A percentile compares a stretch with the other conserved stretches of the same genome.
These are phyloP conservation scores for Venustampulla echinocandica DNA, from an alignment of 495 filamentous ascomycete genomes.

Conservation along the genomic window DNA sequence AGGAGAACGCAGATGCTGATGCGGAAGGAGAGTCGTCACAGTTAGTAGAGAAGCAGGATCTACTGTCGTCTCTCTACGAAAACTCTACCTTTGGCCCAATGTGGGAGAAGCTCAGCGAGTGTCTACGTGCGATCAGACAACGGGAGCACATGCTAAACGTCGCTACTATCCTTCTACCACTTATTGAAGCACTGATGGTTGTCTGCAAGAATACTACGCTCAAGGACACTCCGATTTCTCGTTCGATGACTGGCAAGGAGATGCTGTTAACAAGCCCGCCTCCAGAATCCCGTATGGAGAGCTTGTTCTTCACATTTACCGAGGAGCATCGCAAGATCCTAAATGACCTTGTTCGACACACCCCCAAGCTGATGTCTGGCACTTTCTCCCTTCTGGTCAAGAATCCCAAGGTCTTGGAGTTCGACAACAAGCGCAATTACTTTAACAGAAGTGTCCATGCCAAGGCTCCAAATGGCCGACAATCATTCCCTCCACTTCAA, in stretches of 20 bases:
- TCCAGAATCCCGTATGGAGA: conserved; percentile 74
- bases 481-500: conserved; percentile 63
- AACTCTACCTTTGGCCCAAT: conserved; percentile 80
- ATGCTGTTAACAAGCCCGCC: conserved; percentile 68
- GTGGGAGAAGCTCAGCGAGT: conserved; percentile 92
- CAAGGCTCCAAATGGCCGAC: conserved; percentile 50
- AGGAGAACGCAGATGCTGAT: conserved; percentile 35
- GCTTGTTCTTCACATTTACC: conserved; percentile 95
- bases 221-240: conserved; percentile 42
- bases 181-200: conserved; percentile 96
- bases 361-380: conserved; percentile 95
- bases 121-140: conserved; percentile 76
- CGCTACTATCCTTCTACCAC: conserved; percentile 84
- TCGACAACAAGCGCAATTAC: conserved; percentile 99
- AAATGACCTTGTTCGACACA: conserved; percentile 94
- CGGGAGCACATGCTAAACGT: conserved; percentile 94
- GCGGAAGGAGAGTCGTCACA: conserved; percentile 44
- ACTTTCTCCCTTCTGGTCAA: conserved; percentile 93
- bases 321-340: conserved; percentile 97
- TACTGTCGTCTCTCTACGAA: conserved; percentile 80
- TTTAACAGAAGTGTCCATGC: conserved; percentile 89
- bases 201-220: conserved; percentile 94
- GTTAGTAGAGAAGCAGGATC: conserved; percentile 60
- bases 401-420: conserved; percentile 97
- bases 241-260: conserved; percentile 46